Base-by-base conservation (phyloP, 306 rosid genomes). In the Dalbergia cochinchinensis region DNA sequence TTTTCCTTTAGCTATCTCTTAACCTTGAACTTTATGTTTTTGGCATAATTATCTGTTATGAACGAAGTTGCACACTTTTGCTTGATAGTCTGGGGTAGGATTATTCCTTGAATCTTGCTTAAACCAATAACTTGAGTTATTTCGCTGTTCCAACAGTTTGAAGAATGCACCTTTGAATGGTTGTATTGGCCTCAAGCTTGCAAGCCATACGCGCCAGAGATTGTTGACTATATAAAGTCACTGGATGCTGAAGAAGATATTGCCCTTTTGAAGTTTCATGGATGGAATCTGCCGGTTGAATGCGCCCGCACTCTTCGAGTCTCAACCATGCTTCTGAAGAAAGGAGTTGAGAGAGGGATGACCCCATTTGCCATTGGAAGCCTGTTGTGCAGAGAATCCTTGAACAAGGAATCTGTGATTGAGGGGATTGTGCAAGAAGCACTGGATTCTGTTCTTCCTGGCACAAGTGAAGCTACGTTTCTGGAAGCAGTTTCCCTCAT, bases 81-180 rank as follows among this genome's bases (percentile, higher is more conserved):
- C 73, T 42, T 54, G 62, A 20, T 63, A 71, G 37, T 41, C 53
- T 50, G 18, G 66, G 31, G 67, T 8, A 5, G 55, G 4, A 37
- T 69, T 31, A 59, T 39, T 18, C 57, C 47, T 69, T 65, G 15
- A 65, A 13, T 59, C 77, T 60, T 72, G 57, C 41, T 47, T 20
- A 58, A 20, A 61, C 66, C 71, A 69, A 55, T 53, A 13, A 67
- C 22, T 18, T 73, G 67, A 72, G 44, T 12, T n/a, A 0, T 73
- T 20, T 87, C 55, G 33, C 33, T 16, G 6, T 77, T 47, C 65
- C 71, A 83, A 83, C 90, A 94, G 97, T 92, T 94, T 76, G 97
- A 94, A 85, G 99, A 94, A 80, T 90, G 96, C 70, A 92, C 99
- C 81, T 94, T 94, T 62, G 99, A 94, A 77, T 94, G 99, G 99